phyloP scores from a whole-genome alignment of 176 grass and related monocot genomes.

The Panicum miliaceum region DNA sequence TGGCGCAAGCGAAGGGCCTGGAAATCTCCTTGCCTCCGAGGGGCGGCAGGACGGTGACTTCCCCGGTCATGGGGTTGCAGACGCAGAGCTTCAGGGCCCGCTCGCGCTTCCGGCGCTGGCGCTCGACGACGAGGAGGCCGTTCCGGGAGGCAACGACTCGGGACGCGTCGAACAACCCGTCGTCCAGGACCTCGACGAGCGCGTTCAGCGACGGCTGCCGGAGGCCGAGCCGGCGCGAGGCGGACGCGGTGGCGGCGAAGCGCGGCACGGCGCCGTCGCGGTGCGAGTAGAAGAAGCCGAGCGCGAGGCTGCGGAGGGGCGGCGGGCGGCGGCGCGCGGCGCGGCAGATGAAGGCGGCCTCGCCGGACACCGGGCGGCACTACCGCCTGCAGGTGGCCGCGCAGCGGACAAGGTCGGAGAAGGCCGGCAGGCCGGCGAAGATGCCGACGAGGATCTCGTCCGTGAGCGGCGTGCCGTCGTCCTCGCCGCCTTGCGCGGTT shows the following conservation, averaged over 20 bases:
- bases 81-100: background rate
- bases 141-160: background rate
- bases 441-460: conserved; percentile 21
- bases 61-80: conserved; percentile 14
- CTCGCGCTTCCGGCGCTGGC: background rate
- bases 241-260: background rate
- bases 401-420: background rate
- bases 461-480: conserved; percentile 9
- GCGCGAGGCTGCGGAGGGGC: background rate
- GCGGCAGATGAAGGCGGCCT: conserved; percentile 14
- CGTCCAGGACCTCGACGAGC: conserved; percentile 5
- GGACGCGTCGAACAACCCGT: background rate
- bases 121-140: background rate
- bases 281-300: conserved; percentile 2
- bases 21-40: background rate
- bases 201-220: conserved; percentile 4
- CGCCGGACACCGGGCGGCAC: conserved; percentile 4
- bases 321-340: background rate
- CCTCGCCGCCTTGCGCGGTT: background rate
- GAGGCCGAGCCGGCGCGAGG: background rate
- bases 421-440: background rate
- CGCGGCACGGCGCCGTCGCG: background rate
- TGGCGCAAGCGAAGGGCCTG: background rate
- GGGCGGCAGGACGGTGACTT: background rate
- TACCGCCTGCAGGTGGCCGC: background rate